Base-by-base conservation (phyloP, 2,329 filamentous ascomycete species). In the Dryadomyces sulphureus region DNA sequence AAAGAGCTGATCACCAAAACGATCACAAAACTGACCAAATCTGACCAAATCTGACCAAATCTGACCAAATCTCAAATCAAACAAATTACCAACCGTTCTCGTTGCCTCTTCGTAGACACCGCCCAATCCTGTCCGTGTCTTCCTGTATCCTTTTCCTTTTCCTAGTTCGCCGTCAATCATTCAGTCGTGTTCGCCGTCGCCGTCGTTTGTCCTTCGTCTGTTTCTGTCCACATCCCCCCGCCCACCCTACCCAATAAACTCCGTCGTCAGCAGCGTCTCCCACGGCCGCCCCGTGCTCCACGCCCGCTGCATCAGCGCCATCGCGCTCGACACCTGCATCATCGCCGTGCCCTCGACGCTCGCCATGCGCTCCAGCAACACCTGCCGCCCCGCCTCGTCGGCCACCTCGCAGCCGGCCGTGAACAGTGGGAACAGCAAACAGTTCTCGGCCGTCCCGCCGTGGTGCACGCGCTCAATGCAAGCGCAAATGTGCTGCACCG, bases 371-470 rank as follows among this genome's bases (percentile, higher is more conserved):
- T 77, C 72, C 55, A 84, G 64, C 34, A 90, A 75, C 55, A 75
- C 69, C 21, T 64, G 63, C 43, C 78, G 68, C 53, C 81, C 73
- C 3, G 61, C 62, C 30, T 65, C 55, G 42, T 78, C 72, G 46
- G 65, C 64, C 1, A 79, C 77, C 59, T 92, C 83, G 53, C 84
- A 89, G 0, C 85, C 86, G 1, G 85, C 85, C 1, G 83, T 84
- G 60, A 92, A 92, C 63, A 92, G 78, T 0, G 86, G 85, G 52
- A 92, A 89, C 35, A 92, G 60, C 17, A 85, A 64, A 55, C 83
- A 86, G 8, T 77, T 79, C 60, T 90, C 85, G 0, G 84, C 83
- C 16, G 77, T 78, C 25, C 79, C 79, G 6, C 82, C 81, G 12
- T 69, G 64, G 12, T 76, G 65, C 42, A 92, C 75, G 34, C 72